phyloP scores from a whole-genome alignment of 768 basidiomycete genomes.

The Mycena venus region DNA sequence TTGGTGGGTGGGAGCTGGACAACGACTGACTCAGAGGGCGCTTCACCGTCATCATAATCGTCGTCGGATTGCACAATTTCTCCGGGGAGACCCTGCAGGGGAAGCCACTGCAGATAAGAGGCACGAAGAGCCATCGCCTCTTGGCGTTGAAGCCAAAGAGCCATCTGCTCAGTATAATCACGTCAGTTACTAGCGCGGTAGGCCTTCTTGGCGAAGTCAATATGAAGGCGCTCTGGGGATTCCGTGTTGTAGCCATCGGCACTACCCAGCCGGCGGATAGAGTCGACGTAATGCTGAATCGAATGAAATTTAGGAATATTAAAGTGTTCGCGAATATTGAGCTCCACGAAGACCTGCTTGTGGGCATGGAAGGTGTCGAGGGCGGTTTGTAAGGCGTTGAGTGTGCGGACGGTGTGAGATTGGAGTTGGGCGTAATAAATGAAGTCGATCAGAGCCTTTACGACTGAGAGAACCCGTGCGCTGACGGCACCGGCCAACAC shows the following conservation, averaged over 20 bases:
- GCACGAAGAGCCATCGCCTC: conserved; percentile 39
- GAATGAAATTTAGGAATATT: neutral
- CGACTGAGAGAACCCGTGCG: neutral
- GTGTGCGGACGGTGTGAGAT: neutral
- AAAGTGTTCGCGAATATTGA: neutral
- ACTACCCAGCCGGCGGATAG: neutral
- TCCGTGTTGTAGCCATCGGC: neutral
- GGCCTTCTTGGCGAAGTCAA: no score
- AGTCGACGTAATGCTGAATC: neutral
- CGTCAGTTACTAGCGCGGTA: no score
- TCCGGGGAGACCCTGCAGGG: neutral
- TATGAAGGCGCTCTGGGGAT: neutral
- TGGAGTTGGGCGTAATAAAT: neutral
- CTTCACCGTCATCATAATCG: neutral
- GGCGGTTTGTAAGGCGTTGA: neutral
- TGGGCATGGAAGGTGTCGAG: neutral
- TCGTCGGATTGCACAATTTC: neutral
- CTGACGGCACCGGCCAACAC: neutral
- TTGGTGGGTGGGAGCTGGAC: neutral
- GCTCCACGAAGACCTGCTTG: neutral
- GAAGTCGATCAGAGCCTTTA: neutral
- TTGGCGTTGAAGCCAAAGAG: conserved; percentile 41
- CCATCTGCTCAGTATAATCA: conserved; percentile 44
- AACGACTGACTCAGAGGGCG: neutral
- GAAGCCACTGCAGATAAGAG: conserved; percentile 39